A percentile compares a stretch with the other conserved stretches of the same genome.
Conservation (phyloP, 805 yeast genomes). For the Schwanniomyces sp. region DNA sequence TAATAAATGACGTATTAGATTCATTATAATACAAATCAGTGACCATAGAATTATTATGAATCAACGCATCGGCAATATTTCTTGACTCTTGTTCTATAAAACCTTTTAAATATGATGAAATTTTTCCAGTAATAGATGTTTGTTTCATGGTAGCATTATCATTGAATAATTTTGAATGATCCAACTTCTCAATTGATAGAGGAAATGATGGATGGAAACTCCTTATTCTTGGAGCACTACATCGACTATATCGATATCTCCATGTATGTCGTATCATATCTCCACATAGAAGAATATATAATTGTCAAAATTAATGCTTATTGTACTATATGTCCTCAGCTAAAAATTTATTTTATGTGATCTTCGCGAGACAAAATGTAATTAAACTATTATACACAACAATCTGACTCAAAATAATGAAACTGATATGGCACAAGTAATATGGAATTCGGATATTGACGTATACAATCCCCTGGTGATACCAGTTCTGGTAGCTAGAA, state of each 20-base stretch:
- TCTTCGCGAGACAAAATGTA: neutral
- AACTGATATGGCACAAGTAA: slow-evolving; percentile 39
- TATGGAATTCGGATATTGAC: slow-evolving; percentile 48
- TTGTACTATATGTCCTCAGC: neutral
- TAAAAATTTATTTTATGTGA: neutral
- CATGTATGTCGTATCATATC: slow-evolving; percentile 6
- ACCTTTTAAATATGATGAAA: slow-evolving; percentile 5
- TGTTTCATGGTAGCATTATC: slow-evolving; percentile 1
- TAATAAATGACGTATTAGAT: neutral
- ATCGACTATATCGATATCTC: slow-evolving; percentile 7
- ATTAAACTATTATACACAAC: neutral
- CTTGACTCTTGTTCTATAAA: slow-evolving; percentile 7
- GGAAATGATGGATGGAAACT: neutral
- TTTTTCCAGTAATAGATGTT: slow-evolving; percentile 4
- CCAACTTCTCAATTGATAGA: neutral
- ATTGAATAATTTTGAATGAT: slow-evolving; percentile 1
- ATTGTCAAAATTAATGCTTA: neutral
- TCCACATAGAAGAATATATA: slow-evolving; percentile 1
- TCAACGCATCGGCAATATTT: slow-evolving; percentile 3
- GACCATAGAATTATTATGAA: neutral
- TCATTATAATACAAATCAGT: neutral
- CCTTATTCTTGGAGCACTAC: neutral
- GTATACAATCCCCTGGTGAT: slow-evolving; percentile 40
- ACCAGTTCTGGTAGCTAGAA: slow-evolving; percentile 37
- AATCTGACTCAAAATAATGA: neutral